phyloP scores from a whole-genome alignment of 83 land plant genomes.

The Isoetes engelmannii region DNA sequence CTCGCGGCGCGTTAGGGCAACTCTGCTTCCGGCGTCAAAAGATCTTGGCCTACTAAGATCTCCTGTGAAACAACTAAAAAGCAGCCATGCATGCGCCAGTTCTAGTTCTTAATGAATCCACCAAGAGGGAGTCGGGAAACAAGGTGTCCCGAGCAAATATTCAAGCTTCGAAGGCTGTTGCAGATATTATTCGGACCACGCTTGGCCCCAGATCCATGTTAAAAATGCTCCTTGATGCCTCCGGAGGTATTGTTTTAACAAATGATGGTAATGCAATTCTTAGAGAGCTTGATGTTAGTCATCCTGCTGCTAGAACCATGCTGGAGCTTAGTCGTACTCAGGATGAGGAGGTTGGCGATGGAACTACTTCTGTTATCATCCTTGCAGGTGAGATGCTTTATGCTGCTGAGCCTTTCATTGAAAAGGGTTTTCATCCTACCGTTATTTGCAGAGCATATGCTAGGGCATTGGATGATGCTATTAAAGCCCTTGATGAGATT shows the following conservation, averaged over 20 bases:
- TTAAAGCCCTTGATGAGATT: conserved; percentile 82
- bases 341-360: conserved; percentile 99
- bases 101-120: conserved; percentile 78
- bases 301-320: conserved; percentile 99
- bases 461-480: conserved; percentile 84
- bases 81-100: conserved; percentile 76
- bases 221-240: conserved; percentile 95
- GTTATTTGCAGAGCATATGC: conserved; percentile 90
- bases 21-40: no score
- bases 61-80: no score
- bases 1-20: no score
- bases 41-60: no score
- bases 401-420: conserved; percentile 88
- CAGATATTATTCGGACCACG: conserved; percentile 94
- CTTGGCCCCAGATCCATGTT: conserved; percentile 96
- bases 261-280: conserved; percentile 98
- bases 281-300: conserved; percentile 91
- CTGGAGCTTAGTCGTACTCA: conserved; percentile 97
- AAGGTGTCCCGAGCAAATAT: conserved; percentile 89
- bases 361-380: conserved; percentile 96
- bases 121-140: conserved; percentile 80
- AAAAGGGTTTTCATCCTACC: conserved; percentile 85
- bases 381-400: conserved; percentile 98
- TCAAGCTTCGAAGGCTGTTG: conserved; percentile 98
- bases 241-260: conserved; percentile 97